phyloP scores from a whole-genome alignment of 1,139 yeast species.

The Diutina rugosa region DNA sequence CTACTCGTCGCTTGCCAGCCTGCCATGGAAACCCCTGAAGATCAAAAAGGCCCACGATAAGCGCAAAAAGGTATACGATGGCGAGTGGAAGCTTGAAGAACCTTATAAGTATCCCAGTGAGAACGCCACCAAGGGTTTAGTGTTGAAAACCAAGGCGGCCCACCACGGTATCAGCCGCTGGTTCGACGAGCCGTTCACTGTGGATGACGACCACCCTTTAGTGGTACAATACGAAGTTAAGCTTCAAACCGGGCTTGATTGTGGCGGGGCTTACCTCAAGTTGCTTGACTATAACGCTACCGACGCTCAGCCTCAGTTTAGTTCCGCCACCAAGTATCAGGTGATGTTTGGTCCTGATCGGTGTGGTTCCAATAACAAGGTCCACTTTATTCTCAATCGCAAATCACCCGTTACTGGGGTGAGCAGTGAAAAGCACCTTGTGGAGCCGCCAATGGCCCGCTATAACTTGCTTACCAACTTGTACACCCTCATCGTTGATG shows the following conservation, averaged over 20 bases:
- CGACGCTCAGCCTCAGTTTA: constrained; percentile 35
- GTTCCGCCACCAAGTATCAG: constrained; percentile 47
- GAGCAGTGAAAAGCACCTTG: constrained; percentile 56
- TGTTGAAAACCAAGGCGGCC: constrained; percentile 61
- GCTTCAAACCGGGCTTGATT: constrained; percentile 58
- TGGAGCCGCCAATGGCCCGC: constrained; percentile 55
- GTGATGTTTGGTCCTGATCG: constrained; percentile 92
- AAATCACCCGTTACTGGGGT: constrained; percentile 33
- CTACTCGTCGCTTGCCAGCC: not conserved
- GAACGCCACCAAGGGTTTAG: constrained; percentile 57
- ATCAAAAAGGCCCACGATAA: constrained; percentile 47
- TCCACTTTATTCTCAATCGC: constrained; percentile 62
- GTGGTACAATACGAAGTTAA: constrained; percentile 86
- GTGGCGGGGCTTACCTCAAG: constrained; percentile 88
- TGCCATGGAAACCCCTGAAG: constrained; percentile 1
- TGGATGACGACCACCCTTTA: constrained; percentile 45
- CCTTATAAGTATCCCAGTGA: constrained; percentile 40
- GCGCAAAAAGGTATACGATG: constrained; percentile 44
- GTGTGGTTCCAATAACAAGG: constrained; percentile 71
- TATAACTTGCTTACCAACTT: constrained; percentile 44
- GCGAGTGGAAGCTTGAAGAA: constrained; percentile 63
- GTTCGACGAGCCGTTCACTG: constrained; percentile 36
- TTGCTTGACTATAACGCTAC: constrained; percentile 36
- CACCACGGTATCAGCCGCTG: constrained; percentile 65
- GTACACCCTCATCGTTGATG: constrained; percentile 63